A percentile compares a stretch with the other conserved stretches of the same genome.
Evolutionary conservation across 352 stramenopile species (phyloP).

Genomic region (Pythium vanterpoolii): DNA sequence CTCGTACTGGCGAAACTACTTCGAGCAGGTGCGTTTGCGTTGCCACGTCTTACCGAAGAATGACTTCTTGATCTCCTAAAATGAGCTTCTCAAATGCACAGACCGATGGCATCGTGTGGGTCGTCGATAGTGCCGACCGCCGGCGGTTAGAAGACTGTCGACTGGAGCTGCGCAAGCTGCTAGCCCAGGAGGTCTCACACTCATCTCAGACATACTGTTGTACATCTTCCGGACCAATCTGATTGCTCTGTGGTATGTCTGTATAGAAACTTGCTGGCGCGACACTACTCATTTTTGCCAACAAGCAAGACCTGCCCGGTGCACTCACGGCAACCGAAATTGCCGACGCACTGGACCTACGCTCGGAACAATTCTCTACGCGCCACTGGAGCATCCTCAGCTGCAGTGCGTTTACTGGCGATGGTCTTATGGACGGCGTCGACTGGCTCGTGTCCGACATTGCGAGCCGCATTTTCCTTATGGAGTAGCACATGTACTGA

Average conservation of each 20-base stretch:
- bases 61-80: neutral
- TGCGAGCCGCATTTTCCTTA: constrained; percentile 94
- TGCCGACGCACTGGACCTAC: constrained; percentile 81
- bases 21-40: constrained; percentile 73
- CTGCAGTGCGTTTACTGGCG: constrained; percentile 96
- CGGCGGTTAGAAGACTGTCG: constrained; percentile 94
- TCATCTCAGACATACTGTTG: neutral
- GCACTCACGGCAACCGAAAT: constrained; percentile 92
- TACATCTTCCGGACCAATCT: neutral
- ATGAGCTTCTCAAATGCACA: neutral
- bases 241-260: neutral
- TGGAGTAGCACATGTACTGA: constrained; percentile 50
- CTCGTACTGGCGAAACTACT: constrained; percentile 99
- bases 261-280: constrained; percentile 96
- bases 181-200: constrained; percentile 77
- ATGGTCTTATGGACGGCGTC: constrained; percentile 94
- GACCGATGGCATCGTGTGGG: constrained; percentile 99
- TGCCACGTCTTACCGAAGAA: neutral
- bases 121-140: constrained; percentile 96
- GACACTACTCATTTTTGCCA: constrained; percentile 98
- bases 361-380: constrained; percentile 77
- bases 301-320: constrained; percentile 98
- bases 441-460: constrained; percentile 98
- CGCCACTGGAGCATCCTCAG: constrained; percentile 91
- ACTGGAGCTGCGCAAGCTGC: constrained; percentile 83